Conservation (phyloP, 331 rosid genomes). For the Cucumis variabilis region DNA sequence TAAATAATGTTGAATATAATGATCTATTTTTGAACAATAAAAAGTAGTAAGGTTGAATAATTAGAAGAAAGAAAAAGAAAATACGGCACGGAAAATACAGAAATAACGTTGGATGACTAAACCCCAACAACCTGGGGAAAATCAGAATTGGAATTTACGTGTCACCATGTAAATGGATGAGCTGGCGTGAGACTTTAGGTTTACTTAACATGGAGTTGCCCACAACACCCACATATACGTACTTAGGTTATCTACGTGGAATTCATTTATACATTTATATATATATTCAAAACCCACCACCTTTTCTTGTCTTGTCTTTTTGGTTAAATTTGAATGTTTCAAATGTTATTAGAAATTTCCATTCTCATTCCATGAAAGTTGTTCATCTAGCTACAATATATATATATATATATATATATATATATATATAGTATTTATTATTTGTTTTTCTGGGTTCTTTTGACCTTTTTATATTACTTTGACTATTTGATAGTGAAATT, state of each 20-base stretch:
- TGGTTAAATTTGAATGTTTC: neutral
- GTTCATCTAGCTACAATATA: neutral
- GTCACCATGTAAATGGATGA: neutral
- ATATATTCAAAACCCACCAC: neutral
- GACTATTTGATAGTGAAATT: neutral
- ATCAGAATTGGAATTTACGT: constrained; percentile 3
- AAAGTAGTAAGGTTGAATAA: too few relatives aligned
- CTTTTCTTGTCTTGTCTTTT: neutral
- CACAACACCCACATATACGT: neutral
- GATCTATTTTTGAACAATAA: too few relatives aligned
- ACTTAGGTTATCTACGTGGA: neutral
- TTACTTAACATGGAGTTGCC: neutral
- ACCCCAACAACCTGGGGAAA: constrained; percentile 10
- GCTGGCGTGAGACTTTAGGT: constrained; percentile 18
- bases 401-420: too few relatives aligned
- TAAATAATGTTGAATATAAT: too few relatives aligned
- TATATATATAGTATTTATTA: too few relatives aligned
- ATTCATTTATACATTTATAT: neutral
- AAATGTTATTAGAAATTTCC: neutral
- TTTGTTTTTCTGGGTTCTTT: neutral
- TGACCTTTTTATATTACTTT: neutral
- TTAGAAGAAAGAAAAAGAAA: constrained; percentile 14
- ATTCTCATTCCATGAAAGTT: neutral
- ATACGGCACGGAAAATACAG: constrained; percentile 41
- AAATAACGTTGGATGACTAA: neutral